Evolutionary conservation across 164 flowering plant species (phyloP).

Genomic region (Chimonanthus praecox): DNA sequence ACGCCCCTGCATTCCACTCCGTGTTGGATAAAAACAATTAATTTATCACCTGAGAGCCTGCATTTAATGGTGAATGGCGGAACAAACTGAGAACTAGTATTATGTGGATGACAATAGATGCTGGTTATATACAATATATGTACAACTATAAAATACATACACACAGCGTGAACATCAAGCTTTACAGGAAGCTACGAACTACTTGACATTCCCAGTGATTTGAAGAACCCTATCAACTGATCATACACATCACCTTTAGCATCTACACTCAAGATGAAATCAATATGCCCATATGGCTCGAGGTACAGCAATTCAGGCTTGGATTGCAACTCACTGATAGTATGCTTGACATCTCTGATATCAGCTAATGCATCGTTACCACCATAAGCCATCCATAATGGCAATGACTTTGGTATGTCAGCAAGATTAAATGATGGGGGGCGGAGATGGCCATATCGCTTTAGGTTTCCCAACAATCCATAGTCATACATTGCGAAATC

Average conservation of each 20-base stretch:
- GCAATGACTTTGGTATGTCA: constrained; percentile 64
- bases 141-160: background rate
- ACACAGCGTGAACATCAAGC: background rate
- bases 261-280: constrained; percentile 54
- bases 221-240: constrained; percentile 59
- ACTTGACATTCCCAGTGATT: constrained; percentile 41
- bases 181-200: constrained; percentile 17
- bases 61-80: background rate
- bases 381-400: constrained; percentile 92
- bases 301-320: constrained; percentile 69
- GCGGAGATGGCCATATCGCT: constrained; percentile 42
- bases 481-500: constrained; percentile 83
- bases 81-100: background rate
- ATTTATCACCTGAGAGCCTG: too few relatives aligned
- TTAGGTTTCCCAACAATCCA: constrained; percentile 62
- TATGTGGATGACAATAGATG: background rate
- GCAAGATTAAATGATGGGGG: constrained; percentile 71
- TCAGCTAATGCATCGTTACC: constrained; percentile 83
- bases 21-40: too few relatives aligned
- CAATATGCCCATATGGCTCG: constrained; percentile 78
- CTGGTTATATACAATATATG: background rate
- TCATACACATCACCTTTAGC: constrained; percentile 67
- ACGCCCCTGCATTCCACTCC: too few relatives aligned
- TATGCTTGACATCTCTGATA: constrained; percentile 58
- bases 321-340: constrained; percentile 50